A percentile compares a stretch with the other conserved stretches of the same genome.
Evolutionary conservation across 345 rosid species (phyloP).

Genomic region (Arabidopsis thaliana): TAIR10.1 NC_003070.9:6622501-6623000

Average conservation of each 20-base stretch:
- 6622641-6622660: constrained; percentile 29
- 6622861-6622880: constrained; percentile 48
- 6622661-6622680: constrained; percentile 21
- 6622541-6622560: background rate
- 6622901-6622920: constrained; percentile 76
- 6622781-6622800: constrained; percentile 55
- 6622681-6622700: constrained; percentile 41
- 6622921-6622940: constrained; percentile 76
- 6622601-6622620: too few relatives aligned
- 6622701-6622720: constrained; percentile 73
- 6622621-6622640: background rate
- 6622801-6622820: constrained; percentile 44
- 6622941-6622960: constrained; percentile 80
- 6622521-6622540: constrained; percentile 1
- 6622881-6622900: constrained; percentile 85
- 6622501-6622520: background rate
- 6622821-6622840: constrained; percentile 50
- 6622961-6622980: constrained; percentile 61
- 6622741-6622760: constrained; percentile 38
- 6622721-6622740: constrained; percentile 47
- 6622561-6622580: background rate
- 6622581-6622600: background rate
- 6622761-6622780: constrained; percentile 69
- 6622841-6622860: constrained; percentile 43
- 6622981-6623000: constrained; percentile 42